Evolutionary conservation across 495 filamentous ascomycete species (phyloP), one percentile per base, ranked within the genome.

Genomic region (Penicillium maclennaniae): DNA sequence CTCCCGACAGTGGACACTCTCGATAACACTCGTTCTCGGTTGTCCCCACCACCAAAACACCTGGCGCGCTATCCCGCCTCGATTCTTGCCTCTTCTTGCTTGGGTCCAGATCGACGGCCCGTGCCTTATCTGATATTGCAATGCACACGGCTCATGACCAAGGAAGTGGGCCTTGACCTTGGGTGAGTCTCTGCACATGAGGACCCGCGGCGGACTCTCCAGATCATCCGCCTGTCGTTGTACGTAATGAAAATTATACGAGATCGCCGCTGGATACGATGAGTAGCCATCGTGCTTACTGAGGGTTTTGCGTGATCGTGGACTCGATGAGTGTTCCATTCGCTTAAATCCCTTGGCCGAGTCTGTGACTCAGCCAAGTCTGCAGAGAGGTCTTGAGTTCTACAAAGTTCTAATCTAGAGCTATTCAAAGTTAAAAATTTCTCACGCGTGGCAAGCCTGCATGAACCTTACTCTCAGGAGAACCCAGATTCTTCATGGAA

Each of bases 61-160:
- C 10, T 34, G 10, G 31, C 14, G 31, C 10, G 15, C 31, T 14
- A 4, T 41, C 36, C 47, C 31, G 8, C 39, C 2, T 20, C 16
- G 25, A 17, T 42, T 34, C 16, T 26, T 41, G 31, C 16, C 20
- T 50, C 44, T 23, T 45, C 26, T 20, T 46, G 21, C 25, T 20
- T 23, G 46, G 44, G 50, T 57, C 45, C 41, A 34, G 61, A 64
- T 64, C 61, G 60, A 57, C 57, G 36, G 38, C 45, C 54, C 54
- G 58, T 51, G 42, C 44, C 47, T 55, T 48, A 58, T 61, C 52
- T 50, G 60, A 63, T 60, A 55, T 47, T 49, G 49, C 39, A 19
- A 7, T 23, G n/a, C 42, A 34, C 42, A 55, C 53, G 44, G 54
- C 54, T 49, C 42, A 49, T 34, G 43, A 49, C 49, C 59, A 53